These are phyloP conservation scores for Apiotrichum montevideense DNA, from an alignment of 1,284 basidiomycete genomes.

Conservation along the genomic window DNA sequence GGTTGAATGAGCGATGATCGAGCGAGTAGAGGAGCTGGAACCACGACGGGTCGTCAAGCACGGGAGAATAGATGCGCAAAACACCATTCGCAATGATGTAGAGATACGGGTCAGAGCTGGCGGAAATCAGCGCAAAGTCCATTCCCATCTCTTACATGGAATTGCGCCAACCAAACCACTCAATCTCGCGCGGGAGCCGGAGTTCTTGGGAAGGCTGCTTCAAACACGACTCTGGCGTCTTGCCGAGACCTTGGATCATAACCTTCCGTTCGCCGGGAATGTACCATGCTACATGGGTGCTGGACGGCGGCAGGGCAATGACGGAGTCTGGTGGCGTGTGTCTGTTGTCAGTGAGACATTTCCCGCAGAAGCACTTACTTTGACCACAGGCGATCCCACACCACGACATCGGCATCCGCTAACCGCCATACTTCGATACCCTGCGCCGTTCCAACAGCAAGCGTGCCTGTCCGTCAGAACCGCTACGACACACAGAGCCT, in stretches of 20 bases:
- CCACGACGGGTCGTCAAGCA: slow-evolving; percentile 75
- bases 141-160: slow-evolving; percentile 16
- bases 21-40: slow-evolving; percentile 68
- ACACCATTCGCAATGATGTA: slow-evolving; percentile 41
- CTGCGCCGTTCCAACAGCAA: slow-evolving; percentile 26
- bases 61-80: slow-evolving; percentile 75
- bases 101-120: slow-evolving; percentile 35
- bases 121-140: neutral
- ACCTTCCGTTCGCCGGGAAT: slow-evolving; percentile 17
- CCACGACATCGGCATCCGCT: slow-evolving; percentile 28
- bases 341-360: neutral
- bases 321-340: neutral
- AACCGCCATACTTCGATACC: slow-evolving; percentile 39
- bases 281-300: slow-evolving; percentile 33
- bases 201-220: slow-evolving; percentile 31
- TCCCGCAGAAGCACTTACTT: slow-evolving; percentile 13
- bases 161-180: slow-evolving; percentile 40
- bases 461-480: slow-evolving; percentile 19
- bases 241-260: slow-evolving; percentile 24
- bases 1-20: slow-evolving; percentile 55
- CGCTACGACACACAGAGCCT: too few species aligned
- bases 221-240: slow-evolving; percentile 13
- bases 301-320: slow-evolving; percentile 15
- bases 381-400: slow-evolving; percentile 41
- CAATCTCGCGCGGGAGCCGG: slow-evolving; percentile 37